phyloP scores from a whole-genome alignment of 2,329 filamentous ascomycete species.

The Metarhizium rileyi region DNA sequence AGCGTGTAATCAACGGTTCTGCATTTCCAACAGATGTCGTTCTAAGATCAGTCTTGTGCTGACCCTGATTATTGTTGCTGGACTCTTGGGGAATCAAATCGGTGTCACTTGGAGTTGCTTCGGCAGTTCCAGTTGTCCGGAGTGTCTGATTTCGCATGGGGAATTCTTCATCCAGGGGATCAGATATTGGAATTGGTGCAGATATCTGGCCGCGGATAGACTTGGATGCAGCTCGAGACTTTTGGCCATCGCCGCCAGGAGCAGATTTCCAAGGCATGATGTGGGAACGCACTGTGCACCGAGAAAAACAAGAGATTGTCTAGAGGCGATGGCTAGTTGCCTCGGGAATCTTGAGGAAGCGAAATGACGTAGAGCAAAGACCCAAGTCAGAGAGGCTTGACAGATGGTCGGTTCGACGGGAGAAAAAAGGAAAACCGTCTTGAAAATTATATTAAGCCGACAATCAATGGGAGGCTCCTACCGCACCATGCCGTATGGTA shows the following conservation, averaged over 20 bases:
- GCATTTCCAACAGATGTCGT: neutral
- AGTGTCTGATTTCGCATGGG: slow-evolving; percentile 36
- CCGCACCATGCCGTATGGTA: neutral
- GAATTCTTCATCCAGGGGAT: slow-evolving; percentile 42
- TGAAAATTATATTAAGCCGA: neutral
- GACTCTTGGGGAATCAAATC: neutral
- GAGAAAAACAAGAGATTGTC: neutral
- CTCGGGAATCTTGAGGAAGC: neutral
- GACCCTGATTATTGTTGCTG: neutral
- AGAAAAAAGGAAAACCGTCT: neutral
- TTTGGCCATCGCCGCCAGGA: slow-evolving; percentile 22
- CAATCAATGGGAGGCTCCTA: neutral
- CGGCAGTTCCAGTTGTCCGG: slow-evolving; percentile 21
- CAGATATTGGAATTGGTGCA: slow-evolving; percentile 47
- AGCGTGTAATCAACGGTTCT: neutral
- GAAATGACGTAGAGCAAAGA: neutral
- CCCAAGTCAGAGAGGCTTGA: neutral
- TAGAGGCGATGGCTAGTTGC: neutral
- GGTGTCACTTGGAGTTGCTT: neutral
- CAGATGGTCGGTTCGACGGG: neutral
- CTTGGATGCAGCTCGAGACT: slow-evolving; percentile 23
- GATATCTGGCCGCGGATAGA: slow-evolving; percentile 53
- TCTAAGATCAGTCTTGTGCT: neutral
- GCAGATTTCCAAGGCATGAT: slow-evolving; percentile 34
- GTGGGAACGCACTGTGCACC: neutral